Evolutionary conservation across 169 alveolate species (phyloP).

Genomic region (Plasmodium blacklocki): DNA sequence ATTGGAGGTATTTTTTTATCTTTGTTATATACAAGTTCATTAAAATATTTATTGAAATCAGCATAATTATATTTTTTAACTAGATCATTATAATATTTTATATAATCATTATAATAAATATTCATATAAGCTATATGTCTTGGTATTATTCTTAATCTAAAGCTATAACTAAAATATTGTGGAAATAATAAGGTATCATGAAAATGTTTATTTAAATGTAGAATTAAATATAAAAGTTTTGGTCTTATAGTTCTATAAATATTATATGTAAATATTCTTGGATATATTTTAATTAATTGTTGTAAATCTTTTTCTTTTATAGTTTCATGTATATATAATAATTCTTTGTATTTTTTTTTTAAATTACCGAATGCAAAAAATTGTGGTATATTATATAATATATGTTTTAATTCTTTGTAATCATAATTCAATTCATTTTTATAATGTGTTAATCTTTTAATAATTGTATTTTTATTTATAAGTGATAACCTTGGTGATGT

Average conservation of each 20-base stretch:
- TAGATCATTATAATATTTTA: slow-evolving; percentile 61
- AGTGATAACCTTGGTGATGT: slow-evolving; percentile 70
- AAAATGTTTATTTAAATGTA: slow-evolving; percentile 77
- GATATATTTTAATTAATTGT: slow-evolving; percentile 74
- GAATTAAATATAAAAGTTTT: slow-evolving; percentile 78
- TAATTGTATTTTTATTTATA: slow-evolving; percentile 45
- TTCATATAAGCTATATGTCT: slow-evolving; percentile 84
- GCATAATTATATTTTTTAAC: slow-evolving; percentile 56
- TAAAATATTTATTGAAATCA: slow-evolving; percentile 63
- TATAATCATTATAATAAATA: slow-evolving; percentile 77
- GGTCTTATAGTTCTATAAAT: slow-evolving; percentile 83
- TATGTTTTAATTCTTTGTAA: slow-evolving; percentile 42
- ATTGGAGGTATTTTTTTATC: slow-evolving; percentile 52
- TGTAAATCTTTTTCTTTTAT: slow-evolving; percentile 78
- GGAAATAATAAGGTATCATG: slow-evolving; percentile 80
- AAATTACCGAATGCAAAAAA: slow-evolving; percentile 74
- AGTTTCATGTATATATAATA: slow-evolving; percentile 49
- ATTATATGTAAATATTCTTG: slow-evolving; percentile 80
- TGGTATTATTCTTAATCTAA: slow-evolving; percentile 85
- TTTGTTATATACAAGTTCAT: slow-evolving; percentile 45
- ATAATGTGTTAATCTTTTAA: slow-evolving; percentile 65
- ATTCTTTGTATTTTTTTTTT: slow-evolving; percentile 70
- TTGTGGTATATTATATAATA: slow-evolving; percentile 63
- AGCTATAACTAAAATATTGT: slow-evolving; percentile 79
- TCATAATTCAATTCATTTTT: slow-evolving; percentile 48